These are phyloP conservation scores for Magnusiomyces suaveolens DNA, from an alignment of 1,139 yeast genomes.

Conservation along the genomic window DNA sequence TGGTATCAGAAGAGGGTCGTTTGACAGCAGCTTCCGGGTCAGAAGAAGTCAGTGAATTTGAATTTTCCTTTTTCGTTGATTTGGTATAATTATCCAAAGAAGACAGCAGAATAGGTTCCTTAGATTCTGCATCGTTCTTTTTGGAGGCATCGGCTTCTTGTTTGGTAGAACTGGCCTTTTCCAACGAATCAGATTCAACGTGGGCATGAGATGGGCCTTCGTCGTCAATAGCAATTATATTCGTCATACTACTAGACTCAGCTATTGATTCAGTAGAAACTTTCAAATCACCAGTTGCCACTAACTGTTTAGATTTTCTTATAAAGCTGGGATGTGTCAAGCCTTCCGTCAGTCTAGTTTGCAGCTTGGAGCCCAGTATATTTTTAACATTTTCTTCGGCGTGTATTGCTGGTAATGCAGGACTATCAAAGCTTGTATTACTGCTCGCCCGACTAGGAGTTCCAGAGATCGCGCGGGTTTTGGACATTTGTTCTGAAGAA, in stretches of 20 bases:
- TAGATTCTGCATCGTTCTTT: background rate
- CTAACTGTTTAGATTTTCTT: constrained; percentile 20
- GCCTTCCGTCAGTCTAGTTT: constrained; percentile 33
- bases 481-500: background rate
- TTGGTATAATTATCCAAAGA: background rate
- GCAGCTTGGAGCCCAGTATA: constrained; percentile 28
- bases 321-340: constrained; percentile 34
- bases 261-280: too few relatives aligned
- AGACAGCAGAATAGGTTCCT: background rate
- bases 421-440: background rate
- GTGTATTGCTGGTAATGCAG: background rate
- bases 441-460: background rate
- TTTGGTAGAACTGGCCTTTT: background rate
- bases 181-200: background rate
- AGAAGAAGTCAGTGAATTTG: background rate
- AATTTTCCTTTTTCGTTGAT: background rate
- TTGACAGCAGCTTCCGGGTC: background rate
- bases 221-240: too few relatives aligned
- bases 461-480: background rate
- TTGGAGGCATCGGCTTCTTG: background rate
- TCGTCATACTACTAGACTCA: too few relatives aligned
- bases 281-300: background rate
- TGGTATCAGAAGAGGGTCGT: background rate
- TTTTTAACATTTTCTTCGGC: constrained; percentile 12
- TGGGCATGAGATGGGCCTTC: too few relatives aligned